phyloP scores from a whole-genome alignment of 2,329 filamentous ascomycete genomes.

The Pseudocercospora cruenta region DNA sequence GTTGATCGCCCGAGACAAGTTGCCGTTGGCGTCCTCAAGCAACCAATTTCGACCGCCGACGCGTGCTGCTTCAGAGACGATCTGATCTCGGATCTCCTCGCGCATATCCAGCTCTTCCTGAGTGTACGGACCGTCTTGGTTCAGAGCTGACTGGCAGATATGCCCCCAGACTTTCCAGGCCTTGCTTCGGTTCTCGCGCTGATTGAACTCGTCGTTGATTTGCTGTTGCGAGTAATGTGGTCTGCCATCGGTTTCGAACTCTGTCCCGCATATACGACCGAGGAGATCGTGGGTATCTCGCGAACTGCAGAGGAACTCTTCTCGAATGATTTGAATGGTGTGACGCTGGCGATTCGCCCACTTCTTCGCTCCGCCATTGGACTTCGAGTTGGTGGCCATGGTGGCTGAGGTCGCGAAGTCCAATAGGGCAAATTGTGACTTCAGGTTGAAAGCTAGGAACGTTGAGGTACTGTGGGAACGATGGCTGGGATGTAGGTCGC shows the following conservation, averaged over 20 bases:
- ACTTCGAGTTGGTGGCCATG: background rate
- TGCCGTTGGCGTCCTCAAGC: background rate
- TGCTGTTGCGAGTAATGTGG: background rate
- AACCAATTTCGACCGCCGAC: background rate
- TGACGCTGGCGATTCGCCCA: background rate
- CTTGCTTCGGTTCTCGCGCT: background rate
- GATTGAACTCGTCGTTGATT: background rate
- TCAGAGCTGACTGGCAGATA: background rate
- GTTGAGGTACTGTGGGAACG: too few species aligned
- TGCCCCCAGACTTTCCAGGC: background rate
- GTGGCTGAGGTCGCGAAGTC: too few species aligned
- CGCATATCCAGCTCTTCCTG: background rate
- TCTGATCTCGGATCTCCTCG: background rate
- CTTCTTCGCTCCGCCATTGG: background rate
- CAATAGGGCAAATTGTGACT: too few species aligned
- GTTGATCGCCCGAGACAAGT: background rate
- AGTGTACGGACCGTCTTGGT: background rate
- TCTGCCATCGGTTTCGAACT: background rate
- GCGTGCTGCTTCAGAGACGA: background rate
- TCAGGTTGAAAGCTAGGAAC: too few species aligned
- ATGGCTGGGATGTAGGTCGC: too few species aligned
- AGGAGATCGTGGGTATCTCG: background rate
- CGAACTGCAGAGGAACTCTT: background rate
- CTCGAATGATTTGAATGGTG: background rate
- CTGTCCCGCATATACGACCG: background rate